phyloP scores from a whole-genome alignment of 306 rosid species.

The Castanea sativa region DNA sequence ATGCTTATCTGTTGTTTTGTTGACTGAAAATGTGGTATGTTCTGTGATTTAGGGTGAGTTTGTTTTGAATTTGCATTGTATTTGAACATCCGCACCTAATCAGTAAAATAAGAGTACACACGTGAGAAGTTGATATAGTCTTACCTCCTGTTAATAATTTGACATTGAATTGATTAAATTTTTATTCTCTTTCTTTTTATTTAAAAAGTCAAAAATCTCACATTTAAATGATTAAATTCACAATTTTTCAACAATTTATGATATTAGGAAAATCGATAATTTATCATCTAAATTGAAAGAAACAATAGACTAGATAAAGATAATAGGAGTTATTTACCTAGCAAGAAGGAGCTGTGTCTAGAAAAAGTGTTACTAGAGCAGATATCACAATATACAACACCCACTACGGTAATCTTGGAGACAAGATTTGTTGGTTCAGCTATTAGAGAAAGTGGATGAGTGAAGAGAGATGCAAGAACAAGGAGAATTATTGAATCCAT shows the following conservation, averaged over 20 bases:
- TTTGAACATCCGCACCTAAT: conserved; percentile 62
- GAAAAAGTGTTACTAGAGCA: conserved; percentile 61
- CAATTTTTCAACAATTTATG: no score
- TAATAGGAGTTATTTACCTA: conserved; percentile 36
- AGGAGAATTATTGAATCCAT: conserved; percentile 50
- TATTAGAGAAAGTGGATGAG: conserved; percentile 19
- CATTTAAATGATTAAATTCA: no score
- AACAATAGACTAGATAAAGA: not conserved
- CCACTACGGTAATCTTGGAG: conserved; percentile 55
- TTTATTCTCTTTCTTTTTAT: no score
- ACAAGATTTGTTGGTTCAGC: conserved; percentile 26
- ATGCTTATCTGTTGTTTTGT: conserved; percentile 50
- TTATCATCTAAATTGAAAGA: not conserved
- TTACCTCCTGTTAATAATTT: no score
- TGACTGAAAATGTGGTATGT: conserved; percentile 47
- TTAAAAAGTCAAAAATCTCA: no score
- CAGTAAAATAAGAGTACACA: not conserved
- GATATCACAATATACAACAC: conserved; percentile 69
- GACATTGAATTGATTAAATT: no score
- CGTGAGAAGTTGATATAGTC: no score
- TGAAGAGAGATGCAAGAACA: conserved; percentile 27
- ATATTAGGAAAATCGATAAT: no score
- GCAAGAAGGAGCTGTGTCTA: conserved; percentile 62
- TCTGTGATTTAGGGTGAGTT: conserved; percentile 42
- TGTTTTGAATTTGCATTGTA: conserved; percentile 66